Percentiles rank a stretch among this genome's conserved stretches.
Evolutionary conservation across 1,139 yeast genomes (phyloP).

Genomic region (Taiozyma sp.): DNA sequence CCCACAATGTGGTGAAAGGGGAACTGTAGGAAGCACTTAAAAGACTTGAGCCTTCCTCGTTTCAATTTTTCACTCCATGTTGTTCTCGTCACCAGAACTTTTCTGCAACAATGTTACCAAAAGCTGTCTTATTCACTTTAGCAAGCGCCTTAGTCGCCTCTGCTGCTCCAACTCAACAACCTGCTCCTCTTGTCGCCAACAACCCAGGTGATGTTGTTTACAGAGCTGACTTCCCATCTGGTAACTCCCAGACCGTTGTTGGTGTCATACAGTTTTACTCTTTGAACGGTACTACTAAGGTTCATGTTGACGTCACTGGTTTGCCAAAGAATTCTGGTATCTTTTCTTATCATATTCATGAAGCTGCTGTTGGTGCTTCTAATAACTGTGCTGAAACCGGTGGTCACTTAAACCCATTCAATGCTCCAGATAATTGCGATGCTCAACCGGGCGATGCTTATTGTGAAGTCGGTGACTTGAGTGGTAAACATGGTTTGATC

Average conservation of each 20-base stretch:
- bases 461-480: constrained; percentile 57
- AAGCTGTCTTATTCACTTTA: constrained; percentile 5
- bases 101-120: constrained; percentile 6
- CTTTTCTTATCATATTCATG: constrained; percentile 55
- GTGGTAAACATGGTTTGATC: constrained; percentile 59
- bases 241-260: constrained; percentile 33
- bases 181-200: constrained; percentile 36
- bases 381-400: constrained; percentile 44
- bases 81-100: not conserved
- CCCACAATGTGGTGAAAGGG: not conserved
- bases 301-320: constrained; percentile 54
- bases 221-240: constrained; percentile 51
- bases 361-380: constrained; percentile 34
- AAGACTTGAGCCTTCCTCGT: not conserved
- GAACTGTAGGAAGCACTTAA: not conserved
- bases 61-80: not conserved
- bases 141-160: constrained; percentile 8
- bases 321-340: constrained; percentile 53
- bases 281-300: constrained; percentile 43
- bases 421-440: constrained; percentile 41
- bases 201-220: constrained; percentile 44
- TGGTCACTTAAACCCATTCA: constrained; percentile 48
- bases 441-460: constrained; percentile 41
- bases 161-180: constrained; percentile 21
- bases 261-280: constrained; percentile 49